phyloP scores from a whole-genome alignment of 805 yeast genomes.

The Pichia cephalocereana region DNA sequence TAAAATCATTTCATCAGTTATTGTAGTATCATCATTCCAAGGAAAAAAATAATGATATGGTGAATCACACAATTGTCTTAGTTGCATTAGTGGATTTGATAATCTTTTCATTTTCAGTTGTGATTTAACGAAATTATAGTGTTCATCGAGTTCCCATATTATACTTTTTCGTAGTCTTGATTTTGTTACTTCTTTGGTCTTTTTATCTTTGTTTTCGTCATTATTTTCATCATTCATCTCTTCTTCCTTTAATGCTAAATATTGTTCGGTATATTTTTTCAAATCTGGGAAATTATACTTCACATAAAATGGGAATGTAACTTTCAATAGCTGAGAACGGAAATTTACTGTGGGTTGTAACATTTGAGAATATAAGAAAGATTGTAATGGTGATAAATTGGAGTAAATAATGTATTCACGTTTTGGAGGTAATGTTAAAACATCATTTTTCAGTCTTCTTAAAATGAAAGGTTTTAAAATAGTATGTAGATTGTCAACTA shows the following conservation, averaged over 20 bases:
- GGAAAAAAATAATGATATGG: slow-evolving; percentile 83
- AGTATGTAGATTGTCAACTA: slow-evolving; percentile 73
- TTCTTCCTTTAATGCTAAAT: background rate
- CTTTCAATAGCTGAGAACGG: slow-evolving; percentile 34
- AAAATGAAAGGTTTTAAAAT: slow-evolving; percentile 82
- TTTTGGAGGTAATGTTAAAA: slow-evolving; percentile 72
- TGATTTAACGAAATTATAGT: slow-evolving; percentile 26
- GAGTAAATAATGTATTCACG: slow-evolving; percentile 80
- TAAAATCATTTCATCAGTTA: slow-evolving; percentile 28
- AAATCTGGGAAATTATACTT: slow-evolving; percentile 7
- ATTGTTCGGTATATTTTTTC: background rate
- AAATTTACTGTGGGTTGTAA: slow-evolving; percentile 3
- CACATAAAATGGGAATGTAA: slow-evolving; percentile 30
- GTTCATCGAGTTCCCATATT: slow-evolving; percentile 7
- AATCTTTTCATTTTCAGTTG: slow-evolving; percentile 44
- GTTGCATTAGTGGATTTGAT: slow-evolving; percentile 71
- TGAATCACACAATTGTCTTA: slow-evolving; percentile 76
- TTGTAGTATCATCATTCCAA: slow-evolving; percentile 40
- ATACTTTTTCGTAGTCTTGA: slow-evolving; percentile 4
- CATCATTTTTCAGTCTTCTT: slow-evolving; percentile 72
- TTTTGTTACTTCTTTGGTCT: background rate
- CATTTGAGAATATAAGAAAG: slow-evolving; percentile 27
- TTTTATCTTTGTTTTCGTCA: background rate
- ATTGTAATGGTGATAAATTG: slow-evolving; percentile 55
- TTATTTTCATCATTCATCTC: background rate